Conservation (phyloP, 305 asterid species). For the Solanum hybrid region DNA sequence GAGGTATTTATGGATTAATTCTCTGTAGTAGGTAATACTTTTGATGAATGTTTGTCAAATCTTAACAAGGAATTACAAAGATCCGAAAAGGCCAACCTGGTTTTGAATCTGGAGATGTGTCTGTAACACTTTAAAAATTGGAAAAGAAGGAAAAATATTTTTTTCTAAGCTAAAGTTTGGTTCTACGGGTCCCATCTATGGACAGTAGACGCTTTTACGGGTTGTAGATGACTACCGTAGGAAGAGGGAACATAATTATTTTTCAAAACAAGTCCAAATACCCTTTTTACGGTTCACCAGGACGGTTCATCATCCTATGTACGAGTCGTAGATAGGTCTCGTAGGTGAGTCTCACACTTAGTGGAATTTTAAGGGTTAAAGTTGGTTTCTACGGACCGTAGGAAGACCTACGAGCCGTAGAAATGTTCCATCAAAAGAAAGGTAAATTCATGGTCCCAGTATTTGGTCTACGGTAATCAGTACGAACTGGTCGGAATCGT, state of each 20-base stretch:
- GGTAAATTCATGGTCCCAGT: neutral
- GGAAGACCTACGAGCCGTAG: neutral
- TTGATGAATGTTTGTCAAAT: neutral
- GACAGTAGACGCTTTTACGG: no score
- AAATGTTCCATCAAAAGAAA: no score
- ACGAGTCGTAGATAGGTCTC: neutral
- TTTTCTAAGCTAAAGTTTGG: no score
- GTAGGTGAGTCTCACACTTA: neutral
- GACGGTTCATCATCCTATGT: neutral
- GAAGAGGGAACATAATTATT: no score
- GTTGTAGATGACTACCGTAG: accelerated
- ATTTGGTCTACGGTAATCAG: neutral
- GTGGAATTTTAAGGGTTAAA: neutral
- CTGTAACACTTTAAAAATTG: neutral
- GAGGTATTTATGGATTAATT: neutral
- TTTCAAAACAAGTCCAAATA: neutral
- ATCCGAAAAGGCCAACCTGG: neutral
- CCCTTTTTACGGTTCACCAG: no score
- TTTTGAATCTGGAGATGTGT: neutral
- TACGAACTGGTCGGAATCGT: no score
- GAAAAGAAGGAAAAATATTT: neutral
- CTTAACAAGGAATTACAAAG: neutral
- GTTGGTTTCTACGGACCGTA: no score
- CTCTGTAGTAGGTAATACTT: neutral
- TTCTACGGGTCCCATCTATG: no score